Evolutionary conservation across 257 asterid species (phyloP), one percentile per base, ranked within the genome.

Genomic region (Solanum stenotomum): DNA sequence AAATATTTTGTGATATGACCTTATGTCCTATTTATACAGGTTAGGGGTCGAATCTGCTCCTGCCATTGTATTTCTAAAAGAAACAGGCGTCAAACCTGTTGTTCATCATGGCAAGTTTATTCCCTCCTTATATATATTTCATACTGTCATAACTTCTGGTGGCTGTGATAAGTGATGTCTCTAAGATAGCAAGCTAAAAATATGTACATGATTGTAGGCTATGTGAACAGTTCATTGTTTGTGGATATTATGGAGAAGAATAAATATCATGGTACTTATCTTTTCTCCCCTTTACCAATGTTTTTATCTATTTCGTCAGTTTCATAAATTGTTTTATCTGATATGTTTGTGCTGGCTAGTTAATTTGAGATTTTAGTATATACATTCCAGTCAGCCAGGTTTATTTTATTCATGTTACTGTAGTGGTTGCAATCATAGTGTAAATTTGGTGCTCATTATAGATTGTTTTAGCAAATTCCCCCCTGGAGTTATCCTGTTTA

Each of bases 21-120:
- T 87, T n/a, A 59, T 77, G 86, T 89, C 71, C 38, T 63, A 87
- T 77, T 63, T 6, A 63, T 84, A 90, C 93, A 96, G 99, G 94
- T 93, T 96, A 31, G 98, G 98, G 23, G 98, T 97, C 86, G 98
- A 95, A 89, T 96, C 97, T 88, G 98, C 99, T 81, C 99, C 99
- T 31, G 98, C 99, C 70, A 90, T 97, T 63, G 98, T 96, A 87
- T 92, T 96, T 90, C 87, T 97, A 89, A 97, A 89, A 92, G 99
- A 97, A 89, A 97, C 99, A 5, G 99, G 99, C 84, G 92, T 96
- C 88, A 93, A 92, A 89, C 99, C 99, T 87, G 92, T 92, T 85
- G 94, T 97, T 63, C 93, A 94, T 90, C 98, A 94, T 89, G 99
- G 99, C 83, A 92, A 86, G 94, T 92, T 74, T 42, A 87, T 83